Evolutionary conservation across 2,329 filamentous ascomycete genomes (phyloP).

Genomic region (Sporothrix euskadiensis): DNA sequence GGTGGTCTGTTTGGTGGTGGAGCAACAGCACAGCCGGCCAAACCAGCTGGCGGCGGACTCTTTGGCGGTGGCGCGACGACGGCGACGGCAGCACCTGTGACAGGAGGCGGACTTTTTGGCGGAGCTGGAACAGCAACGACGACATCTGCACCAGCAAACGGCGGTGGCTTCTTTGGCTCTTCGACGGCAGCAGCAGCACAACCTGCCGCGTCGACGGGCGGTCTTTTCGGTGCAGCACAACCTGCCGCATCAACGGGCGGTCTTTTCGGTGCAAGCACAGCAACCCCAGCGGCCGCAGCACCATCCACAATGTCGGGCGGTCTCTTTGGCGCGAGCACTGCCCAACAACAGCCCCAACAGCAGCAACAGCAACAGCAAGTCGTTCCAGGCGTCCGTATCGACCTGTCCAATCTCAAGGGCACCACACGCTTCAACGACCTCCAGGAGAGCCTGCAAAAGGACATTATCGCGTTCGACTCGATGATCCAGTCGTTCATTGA

Average conservation of each 20-base stretch:
- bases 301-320: slow-evolving; percentile 20
- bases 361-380: slow-evolving; percentile 53
- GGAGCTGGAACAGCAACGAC: background rate
- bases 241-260: slow-evolving; percentile 33
- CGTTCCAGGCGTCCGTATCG: slow-evolving; percentile 74
- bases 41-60: slow-evolving; percentile 27
- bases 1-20: slow-evolving; percentile 15
- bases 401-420: slow-evolving; percentile 73
- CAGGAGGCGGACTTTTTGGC: slow-evolving; percentile 13
- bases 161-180: slow-evolving; percentile 39
- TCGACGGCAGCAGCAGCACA: slow-evolving; percentile 30
- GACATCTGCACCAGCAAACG: background rate
- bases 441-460: slow-evolving; percentile 73
- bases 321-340: slow-evolving; percentile 22
- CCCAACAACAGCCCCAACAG: slow-evolving; percentile 46
- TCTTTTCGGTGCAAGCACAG: slow-evolving; percentile 24
- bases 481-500: slow-evolving; percentile 78
- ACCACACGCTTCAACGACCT: slow-evolving; percentile 93
- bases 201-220: slow-evolving; percentile 32
- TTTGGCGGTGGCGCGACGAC: slow-evolving; percentile 36
- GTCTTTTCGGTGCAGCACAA: slow-evolving; percentile 33
- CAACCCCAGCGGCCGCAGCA: slow-evolving; percentile 3
- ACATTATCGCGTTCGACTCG: slow-evolving; percentile 76
- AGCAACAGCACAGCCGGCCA: background rate
- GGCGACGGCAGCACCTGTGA: slow-evolving; percentile 3